Evolutionary conservation across 306 rosid species (phyloP).

Genomic region (Glycine soja): DNA sequence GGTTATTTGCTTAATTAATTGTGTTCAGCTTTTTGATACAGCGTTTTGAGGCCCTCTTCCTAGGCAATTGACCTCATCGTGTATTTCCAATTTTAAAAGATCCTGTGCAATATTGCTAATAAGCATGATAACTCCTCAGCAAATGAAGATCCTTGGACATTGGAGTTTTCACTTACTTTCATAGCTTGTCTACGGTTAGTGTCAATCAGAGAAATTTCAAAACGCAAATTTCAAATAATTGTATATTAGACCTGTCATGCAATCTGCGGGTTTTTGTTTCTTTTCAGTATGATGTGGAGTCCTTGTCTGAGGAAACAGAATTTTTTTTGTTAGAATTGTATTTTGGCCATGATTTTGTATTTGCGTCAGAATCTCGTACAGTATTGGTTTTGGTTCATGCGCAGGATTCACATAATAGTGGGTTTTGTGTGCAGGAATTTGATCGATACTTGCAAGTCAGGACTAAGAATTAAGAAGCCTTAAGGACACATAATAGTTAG

Average conservation of each 20-base stretch:
- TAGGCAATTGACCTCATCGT: conserved; percentile 31
- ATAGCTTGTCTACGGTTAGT: conserved; percentile 3
- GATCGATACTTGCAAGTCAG: background rate
- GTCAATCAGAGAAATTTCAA: conserved; percentile 16
- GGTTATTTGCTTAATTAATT: conserved; percentile 32
- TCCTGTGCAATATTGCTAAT: conserved; percentile 37
- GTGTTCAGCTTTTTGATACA: conserved; percentile 30
- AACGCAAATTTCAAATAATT: conserved; percentile 20
- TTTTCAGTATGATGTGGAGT: conserved; percentile 7
- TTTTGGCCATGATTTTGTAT: background rate
- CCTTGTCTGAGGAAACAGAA: conserved; percentile 2
- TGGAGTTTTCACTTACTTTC: conserved; percentile 10
- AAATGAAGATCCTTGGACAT: conserved; percentile 39
- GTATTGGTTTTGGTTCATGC: conserved; percentile 5
- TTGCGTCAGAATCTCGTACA: background rate
- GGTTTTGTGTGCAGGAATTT: conserved; percentile 8
- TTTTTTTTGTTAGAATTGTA: background rate
- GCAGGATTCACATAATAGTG: background rate
- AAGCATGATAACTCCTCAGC: conserved; percentile 25
- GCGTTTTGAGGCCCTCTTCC: conserved; percentile 24
- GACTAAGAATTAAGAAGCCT: background rate
- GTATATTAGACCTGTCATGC: conserved; percentile 39
- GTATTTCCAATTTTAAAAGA: conserved; percentile 34
- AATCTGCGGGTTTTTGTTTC: background rate
- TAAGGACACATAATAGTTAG: too few species aligned